Conservation (phyloP, 1,284 basidiomycete species). For the Papiliotrema nemorosa region DNA sequence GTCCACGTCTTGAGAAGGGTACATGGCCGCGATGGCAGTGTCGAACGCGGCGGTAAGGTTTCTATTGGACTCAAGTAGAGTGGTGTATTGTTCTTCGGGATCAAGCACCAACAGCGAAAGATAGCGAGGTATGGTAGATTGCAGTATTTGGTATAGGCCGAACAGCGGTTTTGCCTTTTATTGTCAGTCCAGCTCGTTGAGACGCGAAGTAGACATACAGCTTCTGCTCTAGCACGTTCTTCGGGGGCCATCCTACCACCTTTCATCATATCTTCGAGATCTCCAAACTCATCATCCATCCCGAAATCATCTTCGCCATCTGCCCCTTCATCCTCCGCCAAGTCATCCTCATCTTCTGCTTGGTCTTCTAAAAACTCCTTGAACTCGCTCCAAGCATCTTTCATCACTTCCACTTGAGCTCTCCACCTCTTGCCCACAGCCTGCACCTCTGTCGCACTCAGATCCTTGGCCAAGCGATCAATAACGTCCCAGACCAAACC, state of each 20-base stretch:
- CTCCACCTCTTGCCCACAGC: constrained; percentile 32
- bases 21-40: constrained; percentile 30
- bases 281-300: constrained; percentile 33
- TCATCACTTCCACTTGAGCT: constrained; percentile 29
- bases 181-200: constrained; percentile 5
- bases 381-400: constrained; percentile 46
- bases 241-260: constrained; percentile 21
- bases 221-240: constrained; percentile 29
- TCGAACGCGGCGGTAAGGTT: constrained; percentile 32
- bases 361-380: constrained; percentile 37
- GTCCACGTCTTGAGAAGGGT: constrained; percentile 34
- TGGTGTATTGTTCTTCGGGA: constrained; percentile 13
- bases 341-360: constrained; percentile 7
- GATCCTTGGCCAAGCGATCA: constrained; percentile 17
- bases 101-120: constrained; percentile 17
- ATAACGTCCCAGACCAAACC: constrained; percentile 42
- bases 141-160: constrained; percentile 38
- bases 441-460: constrained; percentile 22
- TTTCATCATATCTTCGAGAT: constrained; percentile 27
- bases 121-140: constrained; percentile 33
- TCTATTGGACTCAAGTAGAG: constrained; percentile 13
- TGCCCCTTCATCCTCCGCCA: constrained; percentile 7
- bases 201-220: constrained; percentile 23
- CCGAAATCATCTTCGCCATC: constrained; percentile 9
- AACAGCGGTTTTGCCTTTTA: constrained; percentile 36